A percentile compares a stretch with the other conserved stretches of the same genome.
Conservation (phyloP, 2,329 filamentous ascomycete genomes). For the Aphanocladium album region DNA sequence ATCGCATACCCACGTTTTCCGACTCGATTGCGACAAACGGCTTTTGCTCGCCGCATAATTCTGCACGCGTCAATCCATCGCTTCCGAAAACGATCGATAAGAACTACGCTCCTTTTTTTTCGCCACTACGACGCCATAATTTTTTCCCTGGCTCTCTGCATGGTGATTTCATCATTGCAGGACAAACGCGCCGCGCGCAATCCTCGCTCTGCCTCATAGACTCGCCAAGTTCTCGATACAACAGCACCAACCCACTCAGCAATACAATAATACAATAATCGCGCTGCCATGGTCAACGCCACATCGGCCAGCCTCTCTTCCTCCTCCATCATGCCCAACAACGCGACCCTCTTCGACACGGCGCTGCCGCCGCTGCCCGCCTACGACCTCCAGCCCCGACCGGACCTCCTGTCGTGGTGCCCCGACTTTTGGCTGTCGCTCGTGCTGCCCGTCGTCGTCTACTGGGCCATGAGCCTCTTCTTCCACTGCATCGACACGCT, state of each 20-base stretch:
- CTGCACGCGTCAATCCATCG: not conserved
- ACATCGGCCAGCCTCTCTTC: constrained; percentile 25
- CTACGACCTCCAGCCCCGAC: constrained; percentile 68
- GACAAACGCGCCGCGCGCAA: constrained; percentile 3
- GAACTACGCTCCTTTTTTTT: constrained; percentile 2
- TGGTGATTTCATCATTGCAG: constrained; percentile 1
- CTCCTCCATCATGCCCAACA: constrained; percentile 41
- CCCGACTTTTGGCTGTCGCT: constrained; percentile 77
- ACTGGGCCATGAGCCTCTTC: constrained; percentile 80
- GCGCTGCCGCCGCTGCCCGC: constrained; percentile 74
- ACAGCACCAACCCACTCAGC: not conserved
- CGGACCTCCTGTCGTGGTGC: constrained; percentile 69
- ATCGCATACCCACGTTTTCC: not conserved
- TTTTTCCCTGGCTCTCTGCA: not conserved
- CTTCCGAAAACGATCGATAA: not conserved
- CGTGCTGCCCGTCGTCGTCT: constrained; percentile 71
- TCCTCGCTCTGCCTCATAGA: not conserved
- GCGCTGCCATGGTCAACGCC: constrained; percentile 35
- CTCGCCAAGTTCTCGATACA: not conserved
- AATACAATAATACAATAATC: not conserved
- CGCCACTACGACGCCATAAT: not conserved
- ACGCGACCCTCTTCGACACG: constrained; percentile 51
- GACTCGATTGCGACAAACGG: not conserved
- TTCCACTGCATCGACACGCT: constrained; percentile 85
- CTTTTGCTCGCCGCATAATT: not conserved